Evolutionary conservation across 2,329 filamentous ascomycete species (phyloP), one percentile per base, ranked within the genome.

Genomic region (Aspergillus hortae): DNA sequence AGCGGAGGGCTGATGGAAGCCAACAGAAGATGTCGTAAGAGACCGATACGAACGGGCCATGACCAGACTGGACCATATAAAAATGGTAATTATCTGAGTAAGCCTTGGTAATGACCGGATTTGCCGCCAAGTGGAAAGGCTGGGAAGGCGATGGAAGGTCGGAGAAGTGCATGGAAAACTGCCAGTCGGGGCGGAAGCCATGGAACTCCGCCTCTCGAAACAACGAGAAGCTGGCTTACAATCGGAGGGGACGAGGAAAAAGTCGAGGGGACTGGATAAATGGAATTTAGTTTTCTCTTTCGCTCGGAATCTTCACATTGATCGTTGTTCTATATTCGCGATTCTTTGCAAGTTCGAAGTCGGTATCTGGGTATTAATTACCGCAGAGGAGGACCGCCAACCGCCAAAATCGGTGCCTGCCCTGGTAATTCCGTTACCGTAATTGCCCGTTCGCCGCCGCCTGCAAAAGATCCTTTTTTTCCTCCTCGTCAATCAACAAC

Each of bases 61-160:
- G 7, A 30, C 27, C 27, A 10, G 27, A 11, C 9, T 30, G 27
- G 3, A 11, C 3, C 27, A 30, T 11, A 30, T 30, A 4, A 30
- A 30, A 30, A 9, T 10, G 10, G 27, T 30, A 30, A 30, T 30
- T 3, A 30, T 10, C 27, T 7, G 27, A 30, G 9, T 14, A 19
- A 33, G 4, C 30, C 32, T 27, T 46, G 27, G 23, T 33, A 14
- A 21, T n/a, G 15, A 7, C 44, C 23, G 32, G 40, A 53, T 53
- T 59, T 56, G 58, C 57, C 32, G 6, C 17, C 38, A 42, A 63
- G 53, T 49, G 43, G 64, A 66, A 68, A 50, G 45, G 44, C 48
- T 53, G 53, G 40, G 67, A 69, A 68, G 43, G n/a, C n/a, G 49
- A 56, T 66, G 62, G 68, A 71, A 71, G 46, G 14, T 30, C 53